These are phyloP conservation scores for Cantharellus cinnabarinus DNA, from an alignment of 768 basidiomycete species.

Conservation along the genomic window DNA sequence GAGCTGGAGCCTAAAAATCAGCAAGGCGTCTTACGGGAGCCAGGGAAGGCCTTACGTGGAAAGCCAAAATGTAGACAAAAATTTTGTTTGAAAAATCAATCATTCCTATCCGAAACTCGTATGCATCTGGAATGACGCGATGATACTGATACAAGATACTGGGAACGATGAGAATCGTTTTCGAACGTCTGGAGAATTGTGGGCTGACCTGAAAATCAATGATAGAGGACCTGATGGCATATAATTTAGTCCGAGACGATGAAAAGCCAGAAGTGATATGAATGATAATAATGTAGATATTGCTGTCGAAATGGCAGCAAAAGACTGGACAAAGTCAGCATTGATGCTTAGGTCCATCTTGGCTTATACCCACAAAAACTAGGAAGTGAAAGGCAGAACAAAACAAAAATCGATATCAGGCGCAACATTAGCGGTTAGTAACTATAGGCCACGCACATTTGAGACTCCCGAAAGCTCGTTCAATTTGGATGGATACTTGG, in stretches of 20 bases:
- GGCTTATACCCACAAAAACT: too few species aligned
- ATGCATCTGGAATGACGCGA: constrained; percentile 53
- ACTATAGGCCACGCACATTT: constrained; percentile 56
- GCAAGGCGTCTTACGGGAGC: constrained; percentile 1
- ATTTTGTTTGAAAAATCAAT: constrained; percentile 57
- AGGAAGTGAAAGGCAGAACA: neutral
- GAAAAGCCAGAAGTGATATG: constrained; percentile 37
- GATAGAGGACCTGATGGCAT: constrained; percentile 61
- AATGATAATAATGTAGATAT: constrained; percentile 53
- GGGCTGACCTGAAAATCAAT: constrained; percentile 33
- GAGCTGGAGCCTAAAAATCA: neutral
- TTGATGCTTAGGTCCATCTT: neutral
- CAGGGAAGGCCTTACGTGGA: constrained; percentile 31
- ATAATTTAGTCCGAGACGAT: constrained; percentile 47
- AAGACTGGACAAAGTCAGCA: constrained; percentile 33
- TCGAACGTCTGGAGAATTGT: neutral
- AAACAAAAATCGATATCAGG: neutral
- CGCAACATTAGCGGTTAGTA: neutral
- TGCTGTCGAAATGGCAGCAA: constrained; percentile 43
- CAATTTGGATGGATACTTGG: constrained; percentile 46
- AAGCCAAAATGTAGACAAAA: constrained; percentile 46
- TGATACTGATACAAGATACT: constrained; percentile 64
- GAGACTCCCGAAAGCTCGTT: constrained; percentile 67
- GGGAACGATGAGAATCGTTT: neutral
- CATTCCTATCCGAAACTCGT: constrained; percentile 58